Evolutionary conservation across 805 yeast species (phyloP), one percentile per base, ranked within the genome.

Genomic region (Candida arabinofermentans): DNA sequence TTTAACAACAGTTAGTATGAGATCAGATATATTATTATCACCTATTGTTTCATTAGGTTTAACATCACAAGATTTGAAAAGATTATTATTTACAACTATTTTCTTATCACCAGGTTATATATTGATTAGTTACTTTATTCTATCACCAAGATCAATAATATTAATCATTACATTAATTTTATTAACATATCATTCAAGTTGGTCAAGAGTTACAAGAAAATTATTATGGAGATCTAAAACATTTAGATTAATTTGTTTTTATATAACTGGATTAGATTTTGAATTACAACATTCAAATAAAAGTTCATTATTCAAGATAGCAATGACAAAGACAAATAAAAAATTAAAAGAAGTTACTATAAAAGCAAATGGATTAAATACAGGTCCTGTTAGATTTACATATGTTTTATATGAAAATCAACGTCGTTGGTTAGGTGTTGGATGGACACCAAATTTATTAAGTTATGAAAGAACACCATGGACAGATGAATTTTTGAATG

Each of bases 401-500:
- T 91, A 87, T 63, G 97, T 88, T 2, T 70, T 93, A 9, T 90
- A 82, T 62, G 99, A 91, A 61, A 91, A 91, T 61, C 98, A 91
- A 67, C 79, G 99, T 58, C 81, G 95, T 55, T 91, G 99, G 99
- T 71, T 91, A 30, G 98, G 97, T 12, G 86, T 91, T 53, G 99
- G 99, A 10, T 91, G 99, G 99, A 91, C 98, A 0, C 72, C 95
- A 13, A 89, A 89, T 57, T 71, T 93, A 59, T 72, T 93, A 47
- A 83, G 95, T 37, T 91, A 91, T 59, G 99, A 91, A 65, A 76
- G 99, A 58, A 82, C 96, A 0, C 83, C 98, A 3, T 91, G 98
- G 97, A 90, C 98, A 0, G 99, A 91, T 60, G 97, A 90, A 61
- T 90, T 89, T 57, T 69, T 89, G 48, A 91, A 90, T 62, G 96